Evolutionary conservation across 2,329 filamentous ascomycete species (phyloP).

Genomic region (Aspergillus oerlinghausenensis): DNA sequence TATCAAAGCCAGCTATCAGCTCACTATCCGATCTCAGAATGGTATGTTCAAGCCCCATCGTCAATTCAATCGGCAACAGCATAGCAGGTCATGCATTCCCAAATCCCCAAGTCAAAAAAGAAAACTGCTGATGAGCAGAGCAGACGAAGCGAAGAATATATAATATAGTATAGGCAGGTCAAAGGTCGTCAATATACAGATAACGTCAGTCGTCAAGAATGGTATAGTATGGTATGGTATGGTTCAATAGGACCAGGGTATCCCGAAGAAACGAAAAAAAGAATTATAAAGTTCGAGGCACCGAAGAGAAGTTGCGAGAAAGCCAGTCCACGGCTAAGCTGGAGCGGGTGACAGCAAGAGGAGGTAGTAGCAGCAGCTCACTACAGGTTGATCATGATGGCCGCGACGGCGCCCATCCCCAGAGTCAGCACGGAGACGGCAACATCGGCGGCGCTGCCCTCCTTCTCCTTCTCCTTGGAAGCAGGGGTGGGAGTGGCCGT

Average conservation of each 20-base stretch:
- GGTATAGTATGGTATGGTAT: neutral
- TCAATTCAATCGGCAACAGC: neutral
- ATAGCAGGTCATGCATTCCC: neutral
- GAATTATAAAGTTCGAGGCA: neutral
- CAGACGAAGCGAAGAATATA: neutral
- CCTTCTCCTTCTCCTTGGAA: conserved; percentile 3
- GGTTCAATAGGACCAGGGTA: conserved; percentile 10
- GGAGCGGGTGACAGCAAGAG: neutral
- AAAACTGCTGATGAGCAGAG: neutral
- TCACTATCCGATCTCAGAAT: neutral
- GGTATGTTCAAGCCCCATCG: neutral
- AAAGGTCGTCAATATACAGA: conserved; percentile 5
- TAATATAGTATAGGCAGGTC: conserved; percentile 1
- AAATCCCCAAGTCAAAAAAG: neutral
- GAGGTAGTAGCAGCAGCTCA: neutral
- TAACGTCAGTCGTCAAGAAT: conserved; percentile 3
- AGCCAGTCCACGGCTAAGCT: neutral
- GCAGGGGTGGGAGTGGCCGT: conserved; percentile 12
- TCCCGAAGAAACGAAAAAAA: conserved; percentile 6
- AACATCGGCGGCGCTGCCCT: conserved; percentile 15
- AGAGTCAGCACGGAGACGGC: conserved; percentile 20
- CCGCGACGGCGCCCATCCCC: conserved; percentile 21
- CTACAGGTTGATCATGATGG: conserved; percentile 22
- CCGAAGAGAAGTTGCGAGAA: neutral
- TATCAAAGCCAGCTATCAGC: neutral